A percentile compares a stretch with the other conserved stretches of the same genome.
phyloP scores from a whole-genome alignment of 2,329 filamentous ascomycete species.

The Thyridium curvatum region DNA sequence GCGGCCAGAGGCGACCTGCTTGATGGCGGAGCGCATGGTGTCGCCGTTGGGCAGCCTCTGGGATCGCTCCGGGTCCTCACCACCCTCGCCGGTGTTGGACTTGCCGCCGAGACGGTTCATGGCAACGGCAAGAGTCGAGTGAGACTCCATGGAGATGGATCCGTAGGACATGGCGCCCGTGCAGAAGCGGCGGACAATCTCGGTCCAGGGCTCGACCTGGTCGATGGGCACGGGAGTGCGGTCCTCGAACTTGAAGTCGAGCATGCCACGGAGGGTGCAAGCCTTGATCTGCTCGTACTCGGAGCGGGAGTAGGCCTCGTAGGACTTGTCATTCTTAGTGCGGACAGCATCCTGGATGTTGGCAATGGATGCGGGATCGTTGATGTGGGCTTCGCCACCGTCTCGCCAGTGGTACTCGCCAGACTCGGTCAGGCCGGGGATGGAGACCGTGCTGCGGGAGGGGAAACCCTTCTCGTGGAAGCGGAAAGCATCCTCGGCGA shows the following conservation, averaged over 20 bases:
- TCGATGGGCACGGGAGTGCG: slow-evolving; percentile 82
- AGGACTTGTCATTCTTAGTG: slow-evolving; percentile 97
- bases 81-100: slow-evolving; percentile 96
- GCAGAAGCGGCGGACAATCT: slow-evolving; percentile 93
- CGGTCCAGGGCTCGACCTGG: slow-evolving; percentile 96
- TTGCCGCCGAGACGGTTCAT: slow-evolving; percentile 97
- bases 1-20: slow-evolving; percentile 92
- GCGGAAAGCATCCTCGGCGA: slow-evolving; percentile 89
- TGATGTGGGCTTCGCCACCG: slow-evolving; percentile 90
- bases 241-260: slow-evolving; percentile 95
- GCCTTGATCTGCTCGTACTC: slow-evolving; percentile 96
- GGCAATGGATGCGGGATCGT: slow-evolving; percentile 89
- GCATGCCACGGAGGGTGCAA: slow-evolving; percentile 86
- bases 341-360: slow-evolving; percentile 96
- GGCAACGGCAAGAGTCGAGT: slow-evolving; percentile 89
- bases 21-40: slow-evolving; percentile 95
- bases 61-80: slow-evolving; percentile 89
- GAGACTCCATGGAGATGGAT: slow-evolving; percentile 97
- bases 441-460: slow-evolving; percentile 65
- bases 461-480: slow-evolving; percentile 94
- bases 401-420: slow-evolving; percentile 99
- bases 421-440: slow-evolving; percentile 81
- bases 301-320: slow-evolving; percentile 88
- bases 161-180: slow-evolving; percentile 98
- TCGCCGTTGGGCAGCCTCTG: slow-evolving; percentile 84